Conservation (phyloP, 75 land plant species). For the Larix kaempferi region DNA sequence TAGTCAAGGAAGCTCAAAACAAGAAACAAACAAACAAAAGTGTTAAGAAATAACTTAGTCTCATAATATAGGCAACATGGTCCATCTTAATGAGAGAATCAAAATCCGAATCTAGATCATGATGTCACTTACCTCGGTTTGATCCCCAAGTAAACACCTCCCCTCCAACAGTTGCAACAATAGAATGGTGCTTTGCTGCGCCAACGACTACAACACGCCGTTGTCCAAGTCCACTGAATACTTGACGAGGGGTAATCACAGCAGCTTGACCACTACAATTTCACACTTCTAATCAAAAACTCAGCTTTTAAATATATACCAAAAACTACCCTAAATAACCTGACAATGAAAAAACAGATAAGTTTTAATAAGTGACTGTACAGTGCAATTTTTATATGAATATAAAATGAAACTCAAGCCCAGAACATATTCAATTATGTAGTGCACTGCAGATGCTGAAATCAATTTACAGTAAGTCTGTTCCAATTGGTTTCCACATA, state of each 20-base stretch:
- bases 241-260: slow-evolving; percentile 87
- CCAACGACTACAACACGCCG: slow-evolving; percentile 77
- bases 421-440: background rate
- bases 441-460: background rate
- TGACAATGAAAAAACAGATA: background rate
- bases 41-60: too few species aligned
- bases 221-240: slow-evolving; percentile 65
- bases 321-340: background rate
- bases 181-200: slow-evolving; percentile 96
- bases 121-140: slow-evolving; percentile 68
- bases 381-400: too few species aligned
- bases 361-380: background rate
- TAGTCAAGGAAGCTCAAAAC: background rate
- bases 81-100: background rate
- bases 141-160: slow-evolving; percentile 99
- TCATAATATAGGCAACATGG: background rate
- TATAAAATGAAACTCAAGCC: background rate
- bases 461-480: background rate
- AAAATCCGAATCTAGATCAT: background rate
- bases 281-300: background rate
- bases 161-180: slow-evolving; percentile 89
- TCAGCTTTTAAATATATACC: background rate
- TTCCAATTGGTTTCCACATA: background rate
- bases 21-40: background rate
- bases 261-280: slow-evolving; percentile 96